Conservation (phyloP, 306 rosid species). For the Urtica urens region DNA sequence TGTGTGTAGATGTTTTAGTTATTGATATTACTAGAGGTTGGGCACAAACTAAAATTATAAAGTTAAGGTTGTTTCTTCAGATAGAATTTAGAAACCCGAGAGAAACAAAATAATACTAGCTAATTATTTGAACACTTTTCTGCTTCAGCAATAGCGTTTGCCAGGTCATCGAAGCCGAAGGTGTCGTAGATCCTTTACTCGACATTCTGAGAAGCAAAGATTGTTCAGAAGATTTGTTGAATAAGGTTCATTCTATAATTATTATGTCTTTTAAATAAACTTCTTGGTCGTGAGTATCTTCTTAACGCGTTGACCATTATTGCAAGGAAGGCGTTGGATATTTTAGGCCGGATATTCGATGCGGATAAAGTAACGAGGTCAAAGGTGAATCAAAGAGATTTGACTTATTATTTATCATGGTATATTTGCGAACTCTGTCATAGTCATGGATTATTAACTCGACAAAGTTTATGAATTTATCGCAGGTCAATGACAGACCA, state of each 20-base stretch:
- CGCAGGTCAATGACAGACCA: slow-evolving; percentile 66
- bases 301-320: neutral
- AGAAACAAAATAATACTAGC: neutral
- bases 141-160: slow-evolving; percentile 61
- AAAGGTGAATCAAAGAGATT: slow-evolving; percentile 64
- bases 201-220: slow-evolving; percentile 38
- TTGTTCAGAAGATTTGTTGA: slow-evolving; percentile 32
- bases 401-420: no score
- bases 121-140: slow-evolving; percentile 12
- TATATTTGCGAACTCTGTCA: no score
- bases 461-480: slow-evolving; percentile 34
- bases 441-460: slow-evolving; percentile 23
- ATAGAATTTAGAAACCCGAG: no score
- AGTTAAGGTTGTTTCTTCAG: no score
- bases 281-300: slow-evolving; percentile 1
- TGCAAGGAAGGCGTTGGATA: slow-evolving; percentile 32
- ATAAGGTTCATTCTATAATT: slow-evolving; percentile 44
- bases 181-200: slow-evolving; percentile 47
- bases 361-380: slow-evolving; percentile 64
- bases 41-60: no score
- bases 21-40: no score
- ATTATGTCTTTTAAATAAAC: no score
- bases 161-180: slow-evolving; percentile 57
- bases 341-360: slow-evolving; percentile 62
- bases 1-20: no score